Evolutionary conservation across 2,329 filamentous ascomycete species (phyloP).

Genomic region (Claviceps sp.): DNA sequence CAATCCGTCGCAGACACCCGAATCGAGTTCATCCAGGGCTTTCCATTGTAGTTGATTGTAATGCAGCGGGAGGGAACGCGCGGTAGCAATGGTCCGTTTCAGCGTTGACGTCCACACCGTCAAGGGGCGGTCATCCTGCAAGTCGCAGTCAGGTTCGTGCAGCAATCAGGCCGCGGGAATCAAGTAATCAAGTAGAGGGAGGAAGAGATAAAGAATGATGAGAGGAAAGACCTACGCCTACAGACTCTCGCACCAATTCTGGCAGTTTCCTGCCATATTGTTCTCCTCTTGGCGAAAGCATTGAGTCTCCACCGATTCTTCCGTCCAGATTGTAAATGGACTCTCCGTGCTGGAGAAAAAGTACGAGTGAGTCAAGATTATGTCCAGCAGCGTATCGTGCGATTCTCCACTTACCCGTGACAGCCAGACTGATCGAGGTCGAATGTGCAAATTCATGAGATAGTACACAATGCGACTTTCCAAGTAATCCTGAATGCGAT

Average conservation of each 20-base stretch:
- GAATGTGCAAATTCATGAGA: conserved; percentile 96
- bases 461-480: conserved; percentile 96
- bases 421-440: conserved; percentile 89
- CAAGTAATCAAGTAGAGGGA: too few species aligned
- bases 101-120: conserved; percentile 52
- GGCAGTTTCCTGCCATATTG: conserved; percentile 78
- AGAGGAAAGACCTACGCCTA: conserved; percentile 49
- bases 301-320: conserved; percentile 83
- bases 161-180: background rate
- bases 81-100: conserved; percentile 80
- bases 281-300: conserved; percentile 74
- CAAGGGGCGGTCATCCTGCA: conserved; percentile 43
- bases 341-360: conserved; percentile 62
- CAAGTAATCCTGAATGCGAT: conserved; percentile 90
- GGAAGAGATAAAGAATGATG: background rate
- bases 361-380: background rate
- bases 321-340: conserved; percentile 84
- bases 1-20: conserved; percentile 88
- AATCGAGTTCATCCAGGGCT: conserved; percentile 91
- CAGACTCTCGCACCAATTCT: conserved; percentile 70
- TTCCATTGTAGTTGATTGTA: conserved; percentile 99
- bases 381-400: background rate
- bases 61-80: conserved; percentile 62
- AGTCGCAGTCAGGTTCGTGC: conserved; percentile 4
- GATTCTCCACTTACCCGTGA: conserved; percentile 53